phyloP scores from a whole-genome alignment of 805 yeast species.

The Cyberlindnera samutprakarnensis region DNA sequence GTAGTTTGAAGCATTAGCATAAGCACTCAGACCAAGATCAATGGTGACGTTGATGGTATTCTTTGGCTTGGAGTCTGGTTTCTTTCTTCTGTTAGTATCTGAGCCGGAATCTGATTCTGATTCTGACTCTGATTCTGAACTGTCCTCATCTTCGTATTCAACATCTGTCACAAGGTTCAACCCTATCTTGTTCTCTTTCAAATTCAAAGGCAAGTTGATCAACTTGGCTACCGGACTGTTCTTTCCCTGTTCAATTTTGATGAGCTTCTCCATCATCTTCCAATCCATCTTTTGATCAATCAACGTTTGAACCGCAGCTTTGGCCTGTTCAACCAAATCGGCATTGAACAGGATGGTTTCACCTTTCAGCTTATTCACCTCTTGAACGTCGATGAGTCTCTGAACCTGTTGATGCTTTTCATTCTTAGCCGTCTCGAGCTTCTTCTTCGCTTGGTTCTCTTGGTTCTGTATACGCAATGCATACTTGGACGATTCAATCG shows the following conservation, averaged over 20 bases:
- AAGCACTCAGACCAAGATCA: conserved; percentile 67
- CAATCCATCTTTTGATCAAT: conserved; percentile 89
- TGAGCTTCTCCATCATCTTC: conserved; percentile 75
- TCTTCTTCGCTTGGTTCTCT: conserved; percentile 64
- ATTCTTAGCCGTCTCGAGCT: conserved; percentile 64
- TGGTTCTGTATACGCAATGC: conserved; percentile 70
- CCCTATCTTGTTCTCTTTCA: conserved; percentile 60
- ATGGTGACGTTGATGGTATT: conserved; percentile 46
- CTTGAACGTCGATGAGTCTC: conserved; percentile 55
- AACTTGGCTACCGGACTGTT: conserved; percentile 56
- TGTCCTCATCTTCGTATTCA: conserved; percentile 27
- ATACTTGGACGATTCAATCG: conserved; percentile 74
- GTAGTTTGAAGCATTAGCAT: conserved; percentile 80
- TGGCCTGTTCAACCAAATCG: conserved; percentile 65
- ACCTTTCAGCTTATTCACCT: conserved; percentile 59
- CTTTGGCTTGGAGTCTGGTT: conserved; percentile 7
- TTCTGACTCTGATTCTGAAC: conserved; percentile 23
- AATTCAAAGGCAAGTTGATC: conserved; percentile 61
- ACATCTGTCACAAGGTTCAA: conserved; percentile 44
- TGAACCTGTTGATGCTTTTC: conserved; percentile 69
- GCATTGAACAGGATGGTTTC: conserved; percentile 64
- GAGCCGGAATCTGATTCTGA: conserved; percentile 20
- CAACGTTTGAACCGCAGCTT: conserved; percentile 54
- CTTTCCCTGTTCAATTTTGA: conserved; percentile 59
- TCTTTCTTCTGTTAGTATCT: conserved; percentile 5